Base-by-base conservation (phyloP, 306 rosid species). In the Casuarina equisetifolia region DNA sequence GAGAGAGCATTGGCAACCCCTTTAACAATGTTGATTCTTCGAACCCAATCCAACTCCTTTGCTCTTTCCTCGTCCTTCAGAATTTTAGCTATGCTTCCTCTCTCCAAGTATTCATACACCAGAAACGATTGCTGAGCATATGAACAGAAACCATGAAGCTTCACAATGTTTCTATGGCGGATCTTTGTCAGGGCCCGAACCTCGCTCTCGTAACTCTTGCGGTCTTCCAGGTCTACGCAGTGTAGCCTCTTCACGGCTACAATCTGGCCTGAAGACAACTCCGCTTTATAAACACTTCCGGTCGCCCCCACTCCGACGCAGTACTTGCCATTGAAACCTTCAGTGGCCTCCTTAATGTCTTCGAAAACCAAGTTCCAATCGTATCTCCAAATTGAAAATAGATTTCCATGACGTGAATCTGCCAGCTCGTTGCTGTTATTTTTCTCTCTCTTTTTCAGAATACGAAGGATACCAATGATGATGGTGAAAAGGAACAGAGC, bases 211-310 rank as follows among this genome's bases (percentile, higher is more conserved):
- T 0, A 63, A 63, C 19, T 15, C 69, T 38, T 38, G 6, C 4
- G 46, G 0, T 75, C 72, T 36, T 36, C 52, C 69, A 38, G 5
- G 62, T 80, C 4, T 38, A 74, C 44, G 62, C 58, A 1, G 48
- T 79, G 83, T 20, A 86, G 83, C 40, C 51, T 86, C 81, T 83
- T 86, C 2, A 86, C 84, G 15, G 86, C 89, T 1, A 86, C 84
- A 35, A 74, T 12, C 39, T 75, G 58, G 16, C 50, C 76, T 43
- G 76, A 63, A 9, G 86, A 69, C 15, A 83, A 79, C 63, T 74
- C 73, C 36, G 83, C 89, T 72, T 45, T 80, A 74, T 82, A 83
- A 35, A 83, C 86, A 9, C 17, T 83, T 55, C 86, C 89, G 16
- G 36, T 25, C 66, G 79, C 81, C 69, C 89, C 86, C 2, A 50